Conservation (phyloP, 2,329 filamentous ascomycete species). For the Alternaria brassicae region DNA sequence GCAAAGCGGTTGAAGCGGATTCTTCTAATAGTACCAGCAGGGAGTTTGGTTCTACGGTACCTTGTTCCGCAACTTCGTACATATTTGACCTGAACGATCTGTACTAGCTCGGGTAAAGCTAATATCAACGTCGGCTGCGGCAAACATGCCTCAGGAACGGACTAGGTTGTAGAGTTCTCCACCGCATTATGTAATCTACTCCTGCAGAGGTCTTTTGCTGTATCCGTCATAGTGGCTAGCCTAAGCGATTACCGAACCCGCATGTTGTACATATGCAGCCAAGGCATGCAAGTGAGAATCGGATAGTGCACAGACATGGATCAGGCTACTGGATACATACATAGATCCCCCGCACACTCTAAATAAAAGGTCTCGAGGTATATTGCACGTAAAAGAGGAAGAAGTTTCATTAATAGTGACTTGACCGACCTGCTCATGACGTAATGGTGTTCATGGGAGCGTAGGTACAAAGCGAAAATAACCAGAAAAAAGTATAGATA, state of each 20-base stretch:
- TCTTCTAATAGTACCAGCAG: no score
- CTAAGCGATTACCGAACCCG: conserved; percentile 14
- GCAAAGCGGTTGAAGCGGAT: no score
- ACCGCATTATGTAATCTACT: no score
- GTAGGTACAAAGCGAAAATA: conserved; percentile 5
- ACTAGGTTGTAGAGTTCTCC: no score
- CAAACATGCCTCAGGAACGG: no score
- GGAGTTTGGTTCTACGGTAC: no score
- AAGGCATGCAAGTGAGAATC: conserved; percentile 13
- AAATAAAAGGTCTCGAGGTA: neutral
- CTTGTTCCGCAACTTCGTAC: no score
- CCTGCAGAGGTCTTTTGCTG: no score
- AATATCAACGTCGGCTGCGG: no score
- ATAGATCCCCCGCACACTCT: neutral
- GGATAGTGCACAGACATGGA: conserved; percentile 15
- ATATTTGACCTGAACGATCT: no score
- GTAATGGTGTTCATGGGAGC: conserved; percentile 4
- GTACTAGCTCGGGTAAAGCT: no score
- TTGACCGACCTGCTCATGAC: neutral
- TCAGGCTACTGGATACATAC: neutral
- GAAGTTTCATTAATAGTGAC: conserved; percentile 22
- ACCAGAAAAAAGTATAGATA: conserved; percentile 18
- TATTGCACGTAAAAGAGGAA: neutral
- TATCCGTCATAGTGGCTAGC: neutral
- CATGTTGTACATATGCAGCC: conserved; percentile 30